Percentiles rank a stretch among this genome's conserved stretches.
phyloP scores from a whole-genome alignment of 805 yeast species.

The Zygosaccharomyces siamensis region DNA sequence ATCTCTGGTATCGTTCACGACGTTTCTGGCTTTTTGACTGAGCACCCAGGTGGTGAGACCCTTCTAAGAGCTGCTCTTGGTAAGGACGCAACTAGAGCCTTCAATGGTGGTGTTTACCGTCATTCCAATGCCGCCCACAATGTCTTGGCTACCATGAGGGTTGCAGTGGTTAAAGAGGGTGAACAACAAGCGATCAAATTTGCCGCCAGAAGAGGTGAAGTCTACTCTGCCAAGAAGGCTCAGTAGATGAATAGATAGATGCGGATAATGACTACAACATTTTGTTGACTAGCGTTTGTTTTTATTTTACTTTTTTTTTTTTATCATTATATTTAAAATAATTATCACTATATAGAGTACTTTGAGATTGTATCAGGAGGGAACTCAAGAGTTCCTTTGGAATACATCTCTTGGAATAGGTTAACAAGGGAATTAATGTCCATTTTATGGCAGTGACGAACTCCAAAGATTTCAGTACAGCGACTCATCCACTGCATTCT shows the following conservation, averaged over 20 bases:
- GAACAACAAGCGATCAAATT: conserved; percentile 49
- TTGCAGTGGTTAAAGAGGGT: conserved; percentile 69
- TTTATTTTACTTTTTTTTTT: background rate
- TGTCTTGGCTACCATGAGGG: conserved; percentile 74
- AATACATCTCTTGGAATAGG: conserved; percentile 24
- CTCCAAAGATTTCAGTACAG: conserved; percentile 31
- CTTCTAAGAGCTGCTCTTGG: conserved; percentile 66
- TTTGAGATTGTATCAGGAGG: conserved; percentile 9
- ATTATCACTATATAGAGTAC: background rate
- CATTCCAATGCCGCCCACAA: conserved; percentile 86
- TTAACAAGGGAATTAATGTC: conserved; percentile 19
- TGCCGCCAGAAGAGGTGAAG: conserved; percentile 36
- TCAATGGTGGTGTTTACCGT: conserved; percentile 80
- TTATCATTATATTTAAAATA: background rate
- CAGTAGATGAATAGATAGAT: background rate
- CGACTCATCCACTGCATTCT: conserved; percentile 34
- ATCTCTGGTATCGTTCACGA: conserved; percentile 79
- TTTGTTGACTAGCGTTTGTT: background rate
- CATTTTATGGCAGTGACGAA: conserved; percentile 24
- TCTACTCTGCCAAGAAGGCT: conserved; percentile 17
- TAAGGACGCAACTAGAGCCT: conserved; percentile 78
- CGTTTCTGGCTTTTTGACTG: conserved; percentile 59
- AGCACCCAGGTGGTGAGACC: conserved; percentile 84
- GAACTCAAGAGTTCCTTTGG: conserved; percentile 11
- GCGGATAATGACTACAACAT: background rate